Evolutionary conservation across 306 rosid genomes (phyloP).

Genomic region (Pachyrhizus erosus): DNA sequence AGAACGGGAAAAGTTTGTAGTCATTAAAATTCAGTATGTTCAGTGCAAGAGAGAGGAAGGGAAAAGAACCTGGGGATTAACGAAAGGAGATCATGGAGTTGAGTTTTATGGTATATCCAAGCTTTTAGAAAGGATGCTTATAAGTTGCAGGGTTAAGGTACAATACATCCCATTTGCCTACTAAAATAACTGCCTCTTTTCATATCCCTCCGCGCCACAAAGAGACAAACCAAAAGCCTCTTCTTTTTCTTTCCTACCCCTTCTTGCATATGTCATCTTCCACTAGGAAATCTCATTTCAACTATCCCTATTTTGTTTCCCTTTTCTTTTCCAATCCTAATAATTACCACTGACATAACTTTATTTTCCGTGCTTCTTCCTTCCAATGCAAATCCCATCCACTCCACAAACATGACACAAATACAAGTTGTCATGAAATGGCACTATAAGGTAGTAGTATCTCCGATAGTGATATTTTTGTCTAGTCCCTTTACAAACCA

Average conservation of each 20-base stretch:
- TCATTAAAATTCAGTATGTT: conserved; percentile 51
- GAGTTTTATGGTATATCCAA: conserved; percentile 70
- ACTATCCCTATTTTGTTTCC: conserved; percentile 51
- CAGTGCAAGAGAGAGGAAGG: conserved; percentile 42
- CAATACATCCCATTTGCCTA: conserved; percentile 79
- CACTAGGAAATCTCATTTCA: conserved; percentile 65
- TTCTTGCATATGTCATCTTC: conserved; percentile 73
- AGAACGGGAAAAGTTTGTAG: conserved; percentile 49
- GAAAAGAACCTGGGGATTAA: conserved; percentile 71
- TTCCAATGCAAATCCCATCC: conserved; percentile 44
- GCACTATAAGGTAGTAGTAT: background rate
- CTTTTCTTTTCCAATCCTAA: conserved; percentile 59
- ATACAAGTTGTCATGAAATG: background rate
- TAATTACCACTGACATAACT: conserved; percentile 50
- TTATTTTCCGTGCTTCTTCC: conserved; percentile 58
- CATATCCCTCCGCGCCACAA: conserved; percentile 54
- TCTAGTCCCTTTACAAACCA: background rate
- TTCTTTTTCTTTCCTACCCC: conserved; percentile 45
- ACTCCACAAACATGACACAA: conserved; percentile 16
- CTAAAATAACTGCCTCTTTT: conserved; percentile 59
- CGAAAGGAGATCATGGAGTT: conserved; percentile 60
- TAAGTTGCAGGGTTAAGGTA: conserved; percentile 79
- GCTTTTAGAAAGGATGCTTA: conserved; percentile 78
- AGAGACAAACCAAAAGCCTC: conserved; percentile 76
- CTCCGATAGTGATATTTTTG: background rate